Conservation (phyloP, 2,329 filamentous ascomycete genomes). For the Fusarium chlamydosporum region DNA sequence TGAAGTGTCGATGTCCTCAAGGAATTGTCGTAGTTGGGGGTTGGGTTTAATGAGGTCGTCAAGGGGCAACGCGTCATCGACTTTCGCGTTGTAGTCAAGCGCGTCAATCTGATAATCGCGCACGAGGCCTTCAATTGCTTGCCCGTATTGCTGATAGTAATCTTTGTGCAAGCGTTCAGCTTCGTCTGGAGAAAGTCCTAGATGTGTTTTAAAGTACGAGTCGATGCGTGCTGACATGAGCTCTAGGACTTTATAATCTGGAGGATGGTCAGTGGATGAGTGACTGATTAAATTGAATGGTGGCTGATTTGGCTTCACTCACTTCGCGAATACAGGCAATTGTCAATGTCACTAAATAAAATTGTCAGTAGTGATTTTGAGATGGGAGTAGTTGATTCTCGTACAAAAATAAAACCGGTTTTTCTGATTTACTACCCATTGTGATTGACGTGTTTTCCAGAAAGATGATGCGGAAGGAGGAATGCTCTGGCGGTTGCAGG, state of each 20-base stretch:
- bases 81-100: conserved; percentile 92
- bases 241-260: conserved; percentile 84
- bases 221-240: conserved; percentile 88
- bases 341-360: conserved; percentile 95
- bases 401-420: conserved; percentile 62
- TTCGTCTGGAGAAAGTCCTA: conserved; percentile 79
- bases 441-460: too few relatives aligned
- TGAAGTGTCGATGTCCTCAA: conserved; percentile 83
- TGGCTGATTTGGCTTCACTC: conserved; percentile 46
- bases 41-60: conserved; percentile 87
- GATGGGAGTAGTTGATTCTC: not conserved
- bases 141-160: conserved; percentile 96
- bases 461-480: accelerated
- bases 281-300: not conserved
- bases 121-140: conserved; percentile 94
- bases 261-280: not conserved
- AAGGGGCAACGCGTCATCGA: conserved; percentile 95
- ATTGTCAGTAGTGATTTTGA: not conserved
- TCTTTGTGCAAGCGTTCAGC: conserved; percentile 87
- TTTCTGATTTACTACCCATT: conserved; percentile 27
- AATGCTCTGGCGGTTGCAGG: too few relatives aligned
- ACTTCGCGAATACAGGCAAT: conserved; percentile 94
- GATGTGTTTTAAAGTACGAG: conserved; percentile 73
- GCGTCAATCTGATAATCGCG: conserved; percentile 95
- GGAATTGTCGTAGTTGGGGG: conserved; percentile 77